Evolutionary conservation across 2,329 filamentous ascomycete species (phyloP).

Genomic region (Diplodia scrobiculata): DNA sequence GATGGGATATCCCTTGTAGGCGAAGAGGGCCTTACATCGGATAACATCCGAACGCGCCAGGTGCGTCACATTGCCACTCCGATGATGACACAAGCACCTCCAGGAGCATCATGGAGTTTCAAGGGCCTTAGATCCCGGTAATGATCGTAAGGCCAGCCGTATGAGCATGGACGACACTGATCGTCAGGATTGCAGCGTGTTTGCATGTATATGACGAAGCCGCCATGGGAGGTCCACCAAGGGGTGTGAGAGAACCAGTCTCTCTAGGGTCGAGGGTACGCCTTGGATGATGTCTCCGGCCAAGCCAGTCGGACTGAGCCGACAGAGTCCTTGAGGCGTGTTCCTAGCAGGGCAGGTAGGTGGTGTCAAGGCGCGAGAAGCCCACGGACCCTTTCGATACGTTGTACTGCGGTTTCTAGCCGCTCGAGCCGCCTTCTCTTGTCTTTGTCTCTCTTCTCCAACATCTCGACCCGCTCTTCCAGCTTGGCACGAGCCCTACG

Average conservation of each 20-base stretch:
- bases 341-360: not conserved
- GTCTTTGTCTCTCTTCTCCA: conserved; percentile 71
- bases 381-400: conserved; percentile 70
- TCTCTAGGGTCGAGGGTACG: not conserved
- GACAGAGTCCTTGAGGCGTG: not conserved
- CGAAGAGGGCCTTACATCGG: not conserved
- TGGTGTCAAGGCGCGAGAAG: conserved; percentile 50
- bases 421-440: conserved; percentile 69
- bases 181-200: not conserved
- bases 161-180: not conserved
- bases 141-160: not conserved
- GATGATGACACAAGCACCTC: not conserved
- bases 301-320: not conserved
- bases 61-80: not conserved
- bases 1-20: not conserved
- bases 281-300: not conserved
- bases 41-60: not conserved
- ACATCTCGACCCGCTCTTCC: conserved; percentile 67
- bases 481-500: conserved; percentile 69
- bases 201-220: not conserved
- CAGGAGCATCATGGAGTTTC: not conserved
- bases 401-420: conserved; percentile 68
- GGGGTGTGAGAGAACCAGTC: not conserved
- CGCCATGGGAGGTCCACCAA: not conserved
- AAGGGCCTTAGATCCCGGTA: not conserved